Evolutionary conservation across 1,139 yeast genomes (phyloP).

Genomic region (Suhomyces bribrorum): DNA sequence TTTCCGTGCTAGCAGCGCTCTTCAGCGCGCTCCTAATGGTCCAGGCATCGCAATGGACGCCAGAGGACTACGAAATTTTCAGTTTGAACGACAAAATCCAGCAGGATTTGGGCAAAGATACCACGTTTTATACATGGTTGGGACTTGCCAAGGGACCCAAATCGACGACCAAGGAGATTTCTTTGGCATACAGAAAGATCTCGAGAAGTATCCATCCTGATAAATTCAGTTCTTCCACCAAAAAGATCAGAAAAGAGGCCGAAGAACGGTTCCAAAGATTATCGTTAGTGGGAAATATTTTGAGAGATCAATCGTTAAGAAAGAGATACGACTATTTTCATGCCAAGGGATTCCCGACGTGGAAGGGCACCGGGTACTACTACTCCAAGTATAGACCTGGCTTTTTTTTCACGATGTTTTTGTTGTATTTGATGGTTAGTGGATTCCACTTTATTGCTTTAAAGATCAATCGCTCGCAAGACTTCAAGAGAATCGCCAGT

Average conservation of each 20-base stretch:
- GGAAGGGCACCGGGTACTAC: conserved; percentile 57
- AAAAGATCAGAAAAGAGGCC: conserved; percentile 45
- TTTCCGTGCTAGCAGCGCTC: conserved; percentile 1
- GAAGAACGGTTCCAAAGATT: conserved; percentile 71
- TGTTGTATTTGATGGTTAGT: conserved; percentile 52
- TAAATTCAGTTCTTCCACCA: conserved; percentile 50
- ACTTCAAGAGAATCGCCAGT: conserved; percentile 55
- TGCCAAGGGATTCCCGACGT: conserved; percentile 82
- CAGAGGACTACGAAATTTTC: conserved; percentile 81
- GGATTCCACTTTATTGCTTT: conserved; percentile 61
- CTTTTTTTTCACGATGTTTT: conserved; percentile 49
- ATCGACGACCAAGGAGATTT: conserved; percentile 63
- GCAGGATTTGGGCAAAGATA: conserved; percentile 60
- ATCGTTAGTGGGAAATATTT: conserved; percentile 71
- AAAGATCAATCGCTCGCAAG: conserved; percentile 58
- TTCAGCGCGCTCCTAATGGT: conserved; percentile 4
- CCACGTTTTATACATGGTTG: conserved; percentile 71
- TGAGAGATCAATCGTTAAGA: conserved; percentile 60
- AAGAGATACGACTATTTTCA: conserved; percentile 85
- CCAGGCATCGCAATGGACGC: conserved; percentile 35
- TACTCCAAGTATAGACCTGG: conserved; percentile 64
- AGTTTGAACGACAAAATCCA: conserved; percentile 66
- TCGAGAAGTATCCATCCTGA: conserved; percentile 85
- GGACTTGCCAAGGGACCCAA: conserved; percentile 52
- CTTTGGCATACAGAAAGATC: conserved; percentile 70